These are phyloP conservation scores for Tolypocladium cylindrosporum DNA, from an alignment of 2,329 filamentous ascomycete genomes.

Conservation along the genomic window DNA sequence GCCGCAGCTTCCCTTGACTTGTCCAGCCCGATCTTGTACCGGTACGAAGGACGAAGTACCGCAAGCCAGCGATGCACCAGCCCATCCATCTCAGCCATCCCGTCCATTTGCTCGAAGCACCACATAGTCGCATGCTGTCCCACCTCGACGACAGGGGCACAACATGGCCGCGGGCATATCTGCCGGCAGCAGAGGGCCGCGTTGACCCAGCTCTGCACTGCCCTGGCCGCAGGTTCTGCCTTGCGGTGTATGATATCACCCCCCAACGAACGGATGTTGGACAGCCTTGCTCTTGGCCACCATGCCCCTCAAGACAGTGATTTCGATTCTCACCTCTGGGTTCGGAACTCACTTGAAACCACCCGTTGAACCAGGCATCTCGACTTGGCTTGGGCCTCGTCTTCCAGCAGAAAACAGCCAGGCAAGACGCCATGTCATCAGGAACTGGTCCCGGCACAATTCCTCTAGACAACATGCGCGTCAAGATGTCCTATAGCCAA, in stretches of 20 bases:
- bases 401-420: not conserved
- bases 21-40: too few species aligned
- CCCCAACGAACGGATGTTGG: not conserved
- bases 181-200: not conserved
- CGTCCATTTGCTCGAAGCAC: too few species aligned
- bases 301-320: not conserved
- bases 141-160: too few species aligned
- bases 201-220: not conserved
- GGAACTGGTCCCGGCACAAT: not conserved
- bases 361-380: not conserved
- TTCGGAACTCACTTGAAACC: not conserved
- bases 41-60: too few species aligned
- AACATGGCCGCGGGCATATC: not conserved
- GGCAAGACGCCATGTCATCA: not conserved
- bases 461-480: not conserved
- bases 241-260: not conserved
- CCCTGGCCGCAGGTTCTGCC: too few species aligned
- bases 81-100: too few species aligned
- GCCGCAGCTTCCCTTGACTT: too few species aligned
- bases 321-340: too few species aligned
- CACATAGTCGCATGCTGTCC: too few species aligned
- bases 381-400: not conserved
- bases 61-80: too few species aligned
- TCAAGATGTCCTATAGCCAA: not conserved
- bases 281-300: not conserved